These are phyloP conservation scores for Emmonsiellopsis sp. DNA, from an alignment of 2,329 filamentous ascomycete species.

Conservation along the genomic window DNA sequence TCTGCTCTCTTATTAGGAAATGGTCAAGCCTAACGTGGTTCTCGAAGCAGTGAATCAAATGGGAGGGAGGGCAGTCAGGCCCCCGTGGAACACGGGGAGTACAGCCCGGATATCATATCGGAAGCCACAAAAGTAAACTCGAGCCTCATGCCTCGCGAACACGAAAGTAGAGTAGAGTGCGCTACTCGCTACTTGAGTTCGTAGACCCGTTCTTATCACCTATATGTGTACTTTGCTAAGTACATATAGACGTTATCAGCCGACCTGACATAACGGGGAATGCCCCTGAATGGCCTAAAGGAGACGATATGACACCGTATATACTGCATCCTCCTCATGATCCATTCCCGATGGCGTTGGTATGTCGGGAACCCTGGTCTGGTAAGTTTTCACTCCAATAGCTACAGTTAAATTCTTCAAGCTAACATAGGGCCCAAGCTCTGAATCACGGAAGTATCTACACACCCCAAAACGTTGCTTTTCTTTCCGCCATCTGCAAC, in stretches of 20 bases:
- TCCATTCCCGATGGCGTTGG: slow-evolving; percentile 61
- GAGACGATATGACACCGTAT: slow-evolving; percentile 58
- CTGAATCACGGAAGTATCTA: slow-evolving; percentile 52
- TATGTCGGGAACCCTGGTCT: slow-evolving; percentile 60
- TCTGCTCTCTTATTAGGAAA: neutral
- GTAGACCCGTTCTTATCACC: slow-evolving; percentile 6
- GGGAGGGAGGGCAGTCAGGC: neutral
- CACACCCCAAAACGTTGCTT: slow-evolving; percentile 68
- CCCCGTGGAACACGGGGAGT: slow-evolving; percentile 23
- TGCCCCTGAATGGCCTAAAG: slow-evolving; percentile 45
- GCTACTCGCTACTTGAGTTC: slow-evolving; percentile 55
- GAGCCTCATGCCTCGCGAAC: slow-evolving; percentile 40
- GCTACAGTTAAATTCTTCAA: neutral
- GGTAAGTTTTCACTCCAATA: slow-evolving; percentile 15
- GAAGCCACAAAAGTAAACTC: slow-evolving; percentile 57
- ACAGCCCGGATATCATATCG: slow-evolving; percentile 51
- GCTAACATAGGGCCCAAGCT: slow-evolving; percentile 19
- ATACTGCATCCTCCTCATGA: slow-evolving; percentile 46
- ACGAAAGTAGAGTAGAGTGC: slow-evolving; percentile 49
- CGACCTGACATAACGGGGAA: slow-evolving; percentile 43
- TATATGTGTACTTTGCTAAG: neutral
- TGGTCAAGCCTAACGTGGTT: neutral
- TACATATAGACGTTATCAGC: slow-evolving; percentile 41
- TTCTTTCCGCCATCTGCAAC: slow-evolving; percentile 60
- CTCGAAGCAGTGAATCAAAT: neutral